Evolutionary conservation across 495 filamentous ascomycete genomes (phyloP), one percentile per base, ranked within the genome.

Genomic region (Daldinia grandis): DNA sequence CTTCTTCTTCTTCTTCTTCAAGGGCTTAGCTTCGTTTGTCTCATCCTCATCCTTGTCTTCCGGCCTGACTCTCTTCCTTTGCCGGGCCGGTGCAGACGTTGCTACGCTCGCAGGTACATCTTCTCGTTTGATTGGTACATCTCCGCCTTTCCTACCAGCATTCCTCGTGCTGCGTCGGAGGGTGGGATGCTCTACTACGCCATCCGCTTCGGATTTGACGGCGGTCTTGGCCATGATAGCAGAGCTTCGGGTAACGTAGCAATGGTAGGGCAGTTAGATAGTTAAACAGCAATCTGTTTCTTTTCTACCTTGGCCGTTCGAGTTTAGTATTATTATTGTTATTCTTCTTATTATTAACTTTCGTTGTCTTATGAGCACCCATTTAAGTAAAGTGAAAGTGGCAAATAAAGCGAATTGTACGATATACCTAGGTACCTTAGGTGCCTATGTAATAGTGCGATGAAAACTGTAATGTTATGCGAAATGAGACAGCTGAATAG

Each of bases 211-310:
- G 49, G 49, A 27, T n/a, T 53, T 17, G 25, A 30, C 49, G 14
- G 49, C 25, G 17, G 37, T 21, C 37, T 54, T 63, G 10, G 69
- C 59, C 69, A 72, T 72, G 12, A 30, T 56, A 51, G 12, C n/a
- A 10, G 54, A 49, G 51, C 28, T 25, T 50, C 3, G 38, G n/a
- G 27, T 35, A 62, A 28, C 14, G 50, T 28, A 50, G 25, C 14
- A 53, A 25, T 51, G 17, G 5, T 42, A 42, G 17, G 7, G 31
- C 31, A 35, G 7, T 35, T 35, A 6, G 31, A 35, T 5, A 42
- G 38, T 33, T 33, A 33, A 33, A 33, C 2, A 33, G 40, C 17
- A 44, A 5, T 44, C 15, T 44, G 8, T 19, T 44, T 19, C 14
- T 44, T 44, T 44, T 44, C 40, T 15, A 5, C 40, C 17, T 44